Conservation (phyloP, 202 grass and related monocot genomes). For the Carex arenaria region DNA sequence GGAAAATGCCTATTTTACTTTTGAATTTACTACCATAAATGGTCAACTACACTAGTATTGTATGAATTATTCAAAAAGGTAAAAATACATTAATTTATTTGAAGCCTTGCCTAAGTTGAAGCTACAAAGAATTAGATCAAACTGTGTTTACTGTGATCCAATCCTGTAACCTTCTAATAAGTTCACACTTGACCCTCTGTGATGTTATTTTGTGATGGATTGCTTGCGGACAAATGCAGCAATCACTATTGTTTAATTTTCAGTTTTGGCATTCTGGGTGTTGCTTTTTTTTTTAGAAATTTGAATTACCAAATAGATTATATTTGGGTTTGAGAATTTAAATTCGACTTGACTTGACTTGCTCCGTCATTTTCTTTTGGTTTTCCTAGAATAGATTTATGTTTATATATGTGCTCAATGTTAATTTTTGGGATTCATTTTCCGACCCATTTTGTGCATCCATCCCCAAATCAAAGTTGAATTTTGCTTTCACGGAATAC, state of each 20-base stretch:
- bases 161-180: background rate
- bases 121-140: no score
- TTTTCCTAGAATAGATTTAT: background rate
- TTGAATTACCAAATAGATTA: background rate
- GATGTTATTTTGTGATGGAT: background rate
- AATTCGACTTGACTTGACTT: background rate
- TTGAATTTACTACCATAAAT: no score
- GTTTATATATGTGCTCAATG: background rate
- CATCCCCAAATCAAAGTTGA: background rate
- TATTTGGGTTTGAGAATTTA: background rate
- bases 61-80: no score
- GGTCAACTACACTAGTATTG: no score
- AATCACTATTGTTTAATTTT: background rate
- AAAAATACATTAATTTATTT: no score
- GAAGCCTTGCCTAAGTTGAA: no score
- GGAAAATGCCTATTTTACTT: no score
- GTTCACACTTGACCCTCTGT: background rate
- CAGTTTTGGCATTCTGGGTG: background rate
- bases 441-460: background rate
- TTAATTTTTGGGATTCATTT: background rate
- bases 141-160: no score
- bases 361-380: background rate
- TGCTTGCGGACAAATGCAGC: no score
- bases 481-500: background rate
- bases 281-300: background rate